Evolutionary conservation across 1,284 basidiomycete genomes (phyloP).

Genomic region (Papiliotrema terrestris): DNA sequence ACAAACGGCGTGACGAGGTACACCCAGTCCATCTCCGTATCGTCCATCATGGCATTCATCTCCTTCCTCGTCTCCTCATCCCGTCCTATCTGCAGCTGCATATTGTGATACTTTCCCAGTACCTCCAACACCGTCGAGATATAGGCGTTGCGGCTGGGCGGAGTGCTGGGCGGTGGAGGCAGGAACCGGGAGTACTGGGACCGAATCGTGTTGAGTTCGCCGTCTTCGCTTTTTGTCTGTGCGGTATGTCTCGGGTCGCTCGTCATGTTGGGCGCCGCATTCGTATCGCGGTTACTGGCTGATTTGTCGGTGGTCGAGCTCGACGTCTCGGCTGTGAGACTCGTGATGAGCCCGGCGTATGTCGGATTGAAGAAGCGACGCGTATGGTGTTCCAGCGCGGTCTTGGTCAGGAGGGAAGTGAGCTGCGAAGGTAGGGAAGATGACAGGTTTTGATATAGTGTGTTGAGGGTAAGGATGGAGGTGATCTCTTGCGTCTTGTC

Average conservation of each 20-base stretch:
- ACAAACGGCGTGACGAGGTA: slow-evolving; percentile 43
- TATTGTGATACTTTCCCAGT: slow-evolving; percentile 40
- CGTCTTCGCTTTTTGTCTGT: not conserved
- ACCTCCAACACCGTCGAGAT: slow-evolving; percentile 40
- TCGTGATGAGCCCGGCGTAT: slow-evolving; percentile 43
- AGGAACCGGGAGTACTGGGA: slow-evolving; percentile 30
- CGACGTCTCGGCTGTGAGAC: slow-evolving; percentile 34
- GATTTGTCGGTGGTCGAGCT: not conserved
- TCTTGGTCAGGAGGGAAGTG: slow-evolving; percentile 30
- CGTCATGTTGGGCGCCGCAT: not conserved
- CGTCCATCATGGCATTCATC: slow-evolving; percentile 5
- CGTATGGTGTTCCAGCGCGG: slow-evolving; percentile 41
- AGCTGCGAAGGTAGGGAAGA: slow-evolving; percentile 29
- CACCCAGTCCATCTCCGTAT: slow-evolving; percentile 37
- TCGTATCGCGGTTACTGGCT: not conserved
- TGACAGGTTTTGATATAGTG: slow-evolving; percentile 30
- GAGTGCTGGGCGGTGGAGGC: slow-evolving; percentile 34
- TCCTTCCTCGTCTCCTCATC: slow-evolving; percentile 15
- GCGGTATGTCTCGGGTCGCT: not conserved
- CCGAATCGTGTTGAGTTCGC: slow-evolving; percentile 15
- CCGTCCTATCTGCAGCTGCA: slow-evolving; percentile 15
- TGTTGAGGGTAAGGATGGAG: slow-evolving; percentile 30
- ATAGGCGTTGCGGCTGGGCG: slow-evolving; percentile 35
- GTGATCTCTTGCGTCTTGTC: slow-evolving; percentile 47
- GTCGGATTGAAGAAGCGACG: slow-evolving; percentile 44